These are phyloP conservation scores for Toxicodendron radicans DNA, from an alignment of 345 rosid species.

Conservation along the genomic window DNA sequence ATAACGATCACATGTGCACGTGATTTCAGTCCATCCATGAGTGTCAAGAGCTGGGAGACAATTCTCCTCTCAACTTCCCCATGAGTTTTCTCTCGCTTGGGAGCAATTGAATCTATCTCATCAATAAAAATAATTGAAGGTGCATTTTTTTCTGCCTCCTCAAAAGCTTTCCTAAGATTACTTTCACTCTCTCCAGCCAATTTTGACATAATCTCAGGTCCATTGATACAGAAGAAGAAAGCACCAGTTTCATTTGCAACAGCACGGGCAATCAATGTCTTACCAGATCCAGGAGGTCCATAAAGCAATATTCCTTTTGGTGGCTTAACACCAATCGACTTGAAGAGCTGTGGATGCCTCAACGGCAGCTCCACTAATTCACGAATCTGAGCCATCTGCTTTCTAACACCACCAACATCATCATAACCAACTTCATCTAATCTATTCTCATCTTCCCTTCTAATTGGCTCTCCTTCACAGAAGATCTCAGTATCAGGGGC, in stretches of 20 bases:
- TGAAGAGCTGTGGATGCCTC: slow-evolving; percentile 93
- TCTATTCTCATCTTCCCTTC: slow-evolving; percentile 90
- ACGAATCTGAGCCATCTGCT: slow-evolving; percentile 98
- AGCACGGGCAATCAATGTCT: slow-evolving; percentile 94
- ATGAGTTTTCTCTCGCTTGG: slow-evolving; percentile 91
- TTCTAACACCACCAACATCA: slow-evolving; percentile 99
- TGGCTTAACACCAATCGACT: slow-evolving; percentile 98
- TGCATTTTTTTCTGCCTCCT: slow-evolving; percentile 97
- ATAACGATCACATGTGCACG: slow-evolving; percentile 95
- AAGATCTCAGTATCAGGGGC: slow-evolving; percentile 97
- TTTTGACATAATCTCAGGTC: slow-evolving; percentile 96
- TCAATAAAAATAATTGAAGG: slow-evolving; percentile 94
- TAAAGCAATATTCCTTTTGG: slow-evolving; percentile 90
- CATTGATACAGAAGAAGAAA: slow-evolving; percentile 92
- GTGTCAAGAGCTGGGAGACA: slow-evolving; percentile 90
- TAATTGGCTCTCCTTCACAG: slow-evolving; percentile 96
- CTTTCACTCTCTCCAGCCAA: slow-evolving; percentile 99
- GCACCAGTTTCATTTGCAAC: slow-evolving; percentile 98
- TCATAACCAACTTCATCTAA: slow-evolving; percentile 95
- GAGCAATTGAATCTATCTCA: slow-evolving; percentile 96
- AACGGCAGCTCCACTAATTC: slow-evolving; percentile 91
- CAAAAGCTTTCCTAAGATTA: slow-evolving; percentile 94
- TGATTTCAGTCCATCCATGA: slow-evolving; percentile 92
- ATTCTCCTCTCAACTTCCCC: slow-evolving; percentile 99
- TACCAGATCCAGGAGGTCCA: slow-evolving; percentile 88